A percentile compares a stretch with the other conserved stretches of the same genome.
Conservation (phyloP, 83 land plant species). For the Picea engelmannii region DNA sequence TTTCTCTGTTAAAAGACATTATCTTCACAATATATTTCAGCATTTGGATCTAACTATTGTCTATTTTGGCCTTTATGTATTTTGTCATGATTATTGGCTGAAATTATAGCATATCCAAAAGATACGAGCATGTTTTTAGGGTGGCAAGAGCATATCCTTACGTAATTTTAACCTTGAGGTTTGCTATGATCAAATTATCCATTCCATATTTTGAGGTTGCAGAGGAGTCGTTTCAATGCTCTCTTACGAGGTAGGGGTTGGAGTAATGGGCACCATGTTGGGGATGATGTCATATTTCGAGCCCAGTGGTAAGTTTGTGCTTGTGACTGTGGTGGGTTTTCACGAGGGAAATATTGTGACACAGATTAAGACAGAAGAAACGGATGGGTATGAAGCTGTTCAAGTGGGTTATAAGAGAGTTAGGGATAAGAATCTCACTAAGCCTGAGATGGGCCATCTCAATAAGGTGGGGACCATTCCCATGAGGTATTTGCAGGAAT, state of each 20-base stretch:
- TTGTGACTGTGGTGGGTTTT: slow-evolving; percentile 92
- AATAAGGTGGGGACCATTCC: slow-evolving; percentile 78
- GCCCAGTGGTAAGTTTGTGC: too few species aligned
- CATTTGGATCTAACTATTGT: too few species aligned
- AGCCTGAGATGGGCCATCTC: slow-evolving; percentile 93
- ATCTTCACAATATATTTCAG: too few species aligned
- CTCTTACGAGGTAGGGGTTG: slow-evolving; percentile 75
- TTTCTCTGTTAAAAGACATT: too few species aligned
- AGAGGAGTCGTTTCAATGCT: neutral
- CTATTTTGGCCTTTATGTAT: too few species aligned
- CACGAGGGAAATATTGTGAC: slow-evolving; percentile 95
- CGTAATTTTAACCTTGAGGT: too few species aligned
- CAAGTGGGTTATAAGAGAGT: slow-evolving; percentile 92
- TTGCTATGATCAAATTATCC: too few species aligned
- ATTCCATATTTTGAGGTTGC: too few species aligned
- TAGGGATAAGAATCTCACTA: slow-evolving; percentile 84
- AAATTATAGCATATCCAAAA: too few species aligned
- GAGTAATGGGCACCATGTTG: slow-evolving; percentile 93
- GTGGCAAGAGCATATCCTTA: too few species aligned
- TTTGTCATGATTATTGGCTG: too few species aligned
- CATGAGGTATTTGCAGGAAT: slow-evolving; percentile 91
- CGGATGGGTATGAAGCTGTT: slow-evolving; percentile 91
- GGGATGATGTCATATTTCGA: slow-evolving; percentile 81
- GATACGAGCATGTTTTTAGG: too few species aligned
- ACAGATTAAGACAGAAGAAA: slow-evolving; percentile 84